Evolutionary conservation across 805 yeast genomes (phyloP), one percentile per base, ranked within the genome.

Genomic region (Sungouiozyma ichnusensis): DNA sequence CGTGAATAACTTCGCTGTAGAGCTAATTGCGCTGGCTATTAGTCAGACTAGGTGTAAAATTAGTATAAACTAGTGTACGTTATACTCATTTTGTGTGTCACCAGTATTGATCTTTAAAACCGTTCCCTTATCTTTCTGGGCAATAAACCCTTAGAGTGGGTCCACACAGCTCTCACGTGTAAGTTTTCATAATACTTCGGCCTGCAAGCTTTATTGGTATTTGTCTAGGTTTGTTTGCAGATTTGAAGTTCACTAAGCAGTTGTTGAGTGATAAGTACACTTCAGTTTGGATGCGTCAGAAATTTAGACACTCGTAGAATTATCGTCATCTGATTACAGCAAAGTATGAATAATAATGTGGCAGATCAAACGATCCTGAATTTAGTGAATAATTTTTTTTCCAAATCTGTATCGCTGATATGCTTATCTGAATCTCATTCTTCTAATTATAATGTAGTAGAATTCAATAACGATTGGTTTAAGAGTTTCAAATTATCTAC

Each of bases 311-410:
- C n/a, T n/a, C n/a, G n/a, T n/a, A n/a, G n/a, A n/a, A n/a, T n/a
- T n/a, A n/a, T n/a, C n/a, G n/a, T n/a, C n/a, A n/a, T n/a, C n/a
- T n/a, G n/a, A 24, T 11, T 11, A 24, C 6, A 24, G 11, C 11
- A 24, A 24, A 24, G 9, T 24, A 24, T 24, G 29, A 24, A 11
- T 24, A 31, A n/a, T 13, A 36, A 24, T 16, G 15, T 40, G 27
- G 39, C 33, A 32, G 58, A 53, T 38, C 43, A 43, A 43, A 53
- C 53, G 29, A 41, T 56, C 11, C 44, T 54, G 20, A 51, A 68
- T 52, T 69, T 73, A 47, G 67, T 72, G 27, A 72, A 76, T 56
- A 78, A 76, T 63, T 82, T 80, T 69, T 81, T 80, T 51, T 57
- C 73, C 36, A 80, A 79, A 53, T 67, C 83, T 1, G 75, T 80